Percentiles rank a stretch among this genome's conserved stretches.
Evolutionary conservation across 2,329 filamentous ascomycete genomes (phyloP).

Genomic region (Phaeosphaeria sp.): DNA sequence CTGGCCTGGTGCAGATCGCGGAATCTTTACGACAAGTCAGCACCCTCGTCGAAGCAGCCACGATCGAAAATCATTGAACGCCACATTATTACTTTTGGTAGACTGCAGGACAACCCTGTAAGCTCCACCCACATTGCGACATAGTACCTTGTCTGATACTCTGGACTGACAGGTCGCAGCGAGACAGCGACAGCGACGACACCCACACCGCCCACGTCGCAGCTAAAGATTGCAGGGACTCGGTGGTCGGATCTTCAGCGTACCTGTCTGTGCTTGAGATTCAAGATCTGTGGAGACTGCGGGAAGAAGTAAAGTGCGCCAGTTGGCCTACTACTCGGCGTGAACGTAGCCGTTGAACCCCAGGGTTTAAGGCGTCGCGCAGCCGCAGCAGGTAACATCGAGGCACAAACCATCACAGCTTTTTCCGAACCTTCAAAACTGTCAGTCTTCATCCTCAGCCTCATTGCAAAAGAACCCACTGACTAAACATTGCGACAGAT

Average conservation of each 20-base stretch:
- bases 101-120: conserved; percentile 46
- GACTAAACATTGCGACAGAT: conserved; percentile 24
- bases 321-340: conserved; percentile 30
- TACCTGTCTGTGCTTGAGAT: conserved; percentile 44
- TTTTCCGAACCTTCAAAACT: conserved; percentile 11
- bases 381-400: conserved; percentile 36
- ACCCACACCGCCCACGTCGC: conserved; percentile 39
- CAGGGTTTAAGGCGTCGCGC: conserved; percentile 42
- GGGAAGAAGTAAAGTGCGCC: conserved; percentile 47
- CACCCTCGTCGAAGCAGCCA: conserved; percentile 43
- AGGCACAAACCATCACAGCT: conserved; percentile 17
- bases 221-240: conserved; percentile 34
- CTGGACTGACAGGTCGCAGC: conserved; percentile 44
- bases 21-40: conserved; percentile 37
- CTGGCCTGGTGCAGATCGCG: conserved; percentile 38
- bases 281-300: conserved; percentile 47
- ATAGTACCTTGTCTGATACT: conserved; percentile 32
- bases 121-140: conserved; percentile 41
- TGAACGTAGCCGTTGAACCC: conserved; percentile 37
- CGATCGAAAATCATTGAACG: conserved; percentile 35
- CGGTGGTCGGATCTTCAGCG: conserved; percentile 26
- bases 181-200: conserved; percentile 26
- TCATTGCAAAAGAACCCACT: conserved; percentile 11
- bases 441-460: conserved; percentile 16
- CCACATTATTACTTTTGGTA: conserved; percentile 43